These are phyloP conservation scores for Diaporthe helianthi DNA, from an alignment of 2,329 filamentous ascomycete genomes.

Conservation along the genomic window DNA sequence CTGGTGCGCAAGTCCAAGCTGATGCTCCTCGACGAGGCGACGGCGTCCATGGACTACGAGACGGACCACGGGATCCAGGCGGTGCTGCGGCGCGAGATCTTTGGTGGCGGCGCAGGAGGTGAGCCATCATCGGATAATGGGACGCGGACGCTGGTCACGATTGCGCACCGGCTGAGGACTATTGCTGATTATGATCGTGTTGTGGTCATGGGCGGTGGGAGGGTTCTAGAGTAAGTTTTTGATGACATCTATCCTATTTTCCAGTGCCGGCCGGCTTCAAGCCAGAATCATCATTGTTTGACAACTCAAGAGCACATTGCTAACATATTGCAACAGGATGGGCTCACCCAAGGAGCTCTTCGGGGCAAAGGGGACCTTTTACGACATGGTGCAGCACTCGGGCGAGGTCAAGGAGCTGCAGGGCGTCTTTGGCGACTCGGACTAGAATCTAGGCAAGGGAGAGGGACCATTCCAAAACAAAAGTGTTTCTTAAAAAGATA, in stretches of 20 bases:
- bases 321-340: slow-evolving; percentile 42
- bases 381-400: slow-evolving; percentile 63
- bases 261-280: neutral
- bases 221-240: slow-evolving; percentile 53
- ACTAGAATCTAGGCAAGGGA: neutral
- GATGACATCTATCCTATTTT: rapidly evolving
- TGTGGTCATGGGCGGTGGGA: slow-evolving; percentile 62
- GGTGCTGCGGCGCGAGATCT: slow-evolving; percentile 58
- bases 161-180: slow-evolving; percentile 63
- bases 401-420: slow-evolving; percentile 58
- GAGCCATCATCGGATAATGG: slow-evolving; percentile 48
- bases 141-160: slow-evolving; percentile 60
- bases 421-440: slow-evolving; percentile 32
- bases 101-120: slow-evolving; percentile 49
- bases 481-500: neutral
- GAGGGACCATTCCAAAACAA: neutral
- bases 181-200: slow-evolving; percentile 67
- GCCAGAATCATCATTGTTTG: neutral
- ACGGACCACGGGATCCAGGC: slow-evolving; percentile 63
- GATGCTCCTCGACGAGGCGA: slow-evolving; percentile 65
- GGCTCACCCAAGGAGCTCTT: slow-evolving; percentile 58
- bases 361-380: slow-evolving; percentile 53
- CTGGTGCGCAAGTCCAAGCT: slow-evolving; percentile 62
- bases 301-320: neutral
- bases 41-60: slow-evolving; percentile 65